Evolutionary conservation across 495 filamentous ascomycete species (phyloP).

Genomic region (Talaromyces thailandensis): DNA sequence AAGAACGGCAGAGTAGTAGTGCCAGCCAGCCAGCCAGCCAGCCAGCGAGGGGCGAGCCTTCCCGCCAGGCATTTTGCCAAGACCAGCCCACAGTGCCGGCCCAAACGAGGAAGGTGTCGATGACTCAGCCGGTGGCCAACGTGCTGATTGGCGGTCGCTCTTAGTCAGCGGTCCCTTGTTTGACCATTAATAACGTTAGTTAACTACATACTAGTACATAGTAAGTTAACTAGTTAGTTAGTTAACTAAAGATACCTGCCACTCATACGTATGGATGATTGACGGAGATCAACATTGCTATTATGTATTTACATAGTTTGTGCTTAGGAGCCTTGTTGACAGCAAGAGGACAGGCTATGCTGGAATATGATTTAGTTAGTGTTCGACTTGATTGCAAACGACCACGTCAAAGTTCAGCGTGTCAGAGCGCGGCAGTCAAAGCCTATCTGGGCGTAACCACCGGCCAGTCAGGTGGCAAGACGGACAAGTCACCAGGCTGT

Average conservation of each 20-base stretch:
- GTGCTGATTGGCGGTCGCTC: background rate
- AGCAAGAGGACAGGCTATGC: background rate
- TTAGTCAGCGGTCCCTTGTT: background rate
- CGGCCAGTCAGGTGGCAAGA: background rate
- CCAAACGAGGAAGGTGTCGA: background rate
- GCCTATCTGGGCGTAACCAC: background rate
- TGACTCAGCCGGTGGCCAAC: constrained; percentile 7
- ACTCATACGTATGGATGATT: no score
- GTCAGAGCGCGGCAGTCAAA: background rate
- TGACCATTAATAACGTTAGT: background rate
- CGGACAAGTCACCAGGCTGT: background rate
- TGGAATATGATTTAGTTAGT: background rate
- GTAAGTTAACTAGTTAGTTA: background rate
- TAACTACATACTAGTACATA: no score
- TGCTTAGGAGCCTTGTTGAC: no score
- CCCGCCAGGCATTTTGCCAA: background rate
- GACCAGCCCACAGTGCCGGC: background rate
- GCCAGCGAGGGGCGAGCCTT: constrained; percentile 2
- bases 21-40: no score
- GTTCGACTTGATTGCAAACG: no score
- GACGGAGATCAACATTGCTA: no score
- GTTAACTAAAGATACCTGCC: background rate
- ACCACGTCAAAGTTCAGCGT: background rate
- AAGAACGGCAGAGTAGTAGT: no score
- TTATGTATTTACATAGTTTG: no score